phyloP scores from a whole-genome alignment of 345 rosid species.

The Rhizophora apiculata region DNA sequence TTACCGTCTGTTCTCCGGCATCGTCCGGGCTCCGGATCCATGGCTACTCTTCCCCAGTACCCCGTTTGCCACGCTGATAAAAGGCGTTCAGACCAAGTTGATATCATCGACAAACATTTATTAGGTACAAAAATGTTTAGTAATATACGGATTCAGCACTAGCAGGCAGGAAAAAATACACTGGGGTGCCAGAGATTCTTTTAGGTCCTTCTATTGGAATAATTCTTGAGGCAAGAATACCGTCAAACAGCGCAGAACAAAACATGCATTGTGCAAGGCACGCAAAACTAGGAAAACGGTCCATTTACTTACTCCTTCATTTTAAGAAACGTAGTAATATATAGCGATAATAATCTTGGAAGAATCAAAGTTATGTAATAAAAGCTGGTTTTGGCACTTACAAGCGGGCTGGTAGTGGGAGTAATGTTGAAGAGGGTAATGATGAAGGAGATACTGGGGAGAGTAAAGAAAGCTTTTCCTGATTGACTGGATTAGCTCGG shows the following conservation, averaged over 20 bases:
- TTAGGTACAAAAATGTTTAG: background rate
- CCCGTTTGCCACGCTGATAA: conserved; percentile 53
- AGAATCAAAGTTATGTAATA: background rate
- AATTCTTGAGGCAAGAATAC: background rate
- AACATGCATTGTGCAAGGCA: background rate
- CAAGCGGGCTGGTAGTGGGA: conserved; percentile 71
- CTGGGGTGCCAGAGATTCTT: background rate
- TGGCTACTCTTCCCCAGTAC: conserved; percentile 77
- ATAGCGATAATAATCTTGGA: background rate
- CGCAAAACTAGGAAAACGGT: background rate
- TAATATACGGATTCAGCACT: background rate
- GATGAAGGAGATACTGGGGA: conserved; percentile 56
- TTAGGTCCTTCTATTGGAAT: background rate
- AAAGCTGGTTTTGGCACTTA: conserved; percentile 31
- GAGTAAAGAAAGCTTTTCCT: conserved; percentile 74
- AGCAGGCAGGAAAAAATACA: background rate
- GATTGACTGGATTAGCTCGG: conserved; percentile 81
- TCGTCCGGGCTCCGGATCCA: conserved; percentile 98
- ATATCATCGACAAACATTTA: background rate
- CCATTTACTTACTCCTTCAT: background rate
- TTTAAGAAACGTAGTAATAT: background rate
- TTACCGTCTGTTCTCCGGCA: conserved; percentile 98
- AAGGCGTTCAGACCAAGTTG: background rate
- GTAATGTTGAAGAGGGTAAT: conserved; percentile 43
- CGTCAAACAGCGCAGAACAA: background rate